phyloP scores from a whole-genome alignment of 768 basidiomycete species.

The Boletus edulis region DNA sequence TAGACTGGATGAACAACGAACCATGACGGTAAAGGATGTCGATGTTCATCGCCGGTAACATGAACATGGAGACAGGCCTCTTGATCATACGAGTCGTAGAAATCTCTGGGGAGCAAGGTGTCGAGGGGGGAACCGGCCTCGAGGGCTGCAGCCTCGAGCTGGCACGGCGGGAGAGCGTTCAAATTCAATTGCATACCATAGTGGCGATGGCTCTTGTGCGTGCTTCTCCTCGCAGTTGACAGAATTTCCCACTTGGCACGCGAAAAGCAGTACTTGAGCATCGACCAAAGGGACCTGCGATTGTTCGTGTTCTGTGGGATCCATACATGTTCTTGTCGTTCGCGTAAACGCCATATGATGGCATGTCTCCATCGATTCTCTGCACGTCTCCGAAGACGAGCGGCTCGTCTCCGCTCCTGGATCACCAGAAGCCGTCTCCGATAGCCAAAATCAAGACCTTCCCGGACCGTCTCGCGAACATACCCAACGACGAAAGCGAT shows the following conservation, averaged over 20 bases:
- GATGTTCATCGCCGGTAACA: not conserved
- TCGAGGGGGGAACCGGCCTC: slow-evolving; percentile 65
- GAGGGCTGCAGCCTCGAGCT: slow-evolving; percentile 60
- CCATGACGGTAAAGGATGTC: slow-evolving; percentile 11
- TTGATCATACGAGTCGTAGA: slow-evolving; percentile 21
- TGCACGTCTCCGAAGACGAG: slow-evolving; percentile 42
- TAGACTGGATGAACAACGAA: slow-evolving; percentile 22
- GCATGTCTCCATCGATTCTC: slow-evolving; percentile 57
- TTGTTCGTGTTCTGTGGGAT: slow-evolving; percentile 36
- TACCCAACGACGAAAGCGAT: slow-evolving; percentile 62
- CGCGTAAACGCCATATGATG: slow-evolving; percentile 61
- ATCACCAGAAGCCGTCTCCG: slow-evolving; percentile 49
- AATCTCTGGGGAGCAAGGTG: slow-evolving; percentile 44
- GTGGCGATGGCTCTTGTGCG: slow-evolving; percentile 17
- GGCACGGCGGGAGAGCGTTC: slow-evolving; percentile 50
- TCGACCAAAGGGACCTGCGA: slow-evolving; percentile 6
- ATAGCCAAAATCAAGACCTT: slow-evolving; percentile 67
- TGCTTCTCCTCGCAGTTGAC: slow-evolving; percentile 1
- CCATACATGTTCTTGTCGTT: slow-evolving; percentile 50
- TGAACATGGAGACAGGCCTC: not conserved
- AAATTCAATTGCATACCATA: slow-evolving; percentile 61
- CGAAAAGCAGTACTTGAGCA: slow-evolving; percentile 9
- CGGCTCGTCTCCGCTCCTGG: slow-evolving; percentile 44
- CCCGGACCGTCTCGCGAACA: slow-evolving; percentile 68
- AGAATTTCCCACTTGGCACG: slow-evolving; percentile 6